Conservation (phyloP, 805 yeast genomes). For the Starmerella scarabaei region DNA sequence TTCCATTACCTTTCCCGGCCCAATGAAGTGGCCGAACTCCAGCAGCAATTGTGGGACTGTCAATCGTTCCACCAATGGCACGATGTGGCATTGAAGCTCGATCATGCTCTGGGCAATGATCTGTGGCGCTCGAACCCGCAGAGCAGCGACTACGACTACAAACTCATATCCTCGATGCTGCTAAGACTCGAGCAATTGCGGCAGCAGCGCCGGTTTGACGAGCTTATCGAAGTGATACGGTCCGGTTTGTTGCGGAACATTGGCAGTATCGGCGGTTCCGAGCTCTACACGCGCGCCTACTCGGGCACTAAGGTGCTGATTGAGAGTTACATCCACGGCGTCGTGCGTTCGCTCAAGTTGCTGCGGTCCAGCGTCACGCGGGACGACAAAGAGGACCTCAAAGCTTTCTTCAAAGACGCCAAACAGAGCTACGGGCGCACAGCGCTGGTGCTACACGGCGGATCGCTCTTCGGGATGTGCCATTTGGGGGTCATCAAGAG, state of each 20-base stretch:
- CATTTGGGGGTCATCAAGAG: slow-evolving; percentile 89
- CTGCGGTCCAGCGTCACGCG: slow-evolving; percentile 35
- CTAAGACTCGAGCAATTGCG: slow-evolving; percentile 39
- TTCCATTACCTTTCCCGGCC: slow-evolving; percentile 13
- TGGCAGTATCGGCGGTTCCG: slow-evolving; percentile 75
- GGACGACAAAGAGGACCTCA: neutral
- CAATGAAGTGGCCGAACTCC: slow-evolving; percentile 21
- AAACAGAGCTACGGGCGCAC: slow-evolving; percentile 82
- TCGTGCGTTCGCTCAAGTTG: slow-evolving; percentile 51
- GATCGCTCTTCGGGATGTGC: slow-evolving; percentile 84
- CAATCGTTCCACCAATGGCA: slow-evolving; percentile 61
- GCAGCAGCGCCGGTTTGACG: slow-evolving; percentile 45
- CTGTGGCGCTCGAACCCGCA: slow-evolving; percentile 65
- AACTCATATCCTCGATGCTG: slow-evolving; percentile 62
- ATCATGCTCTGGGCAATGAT: slow-evolving; percentile 30
- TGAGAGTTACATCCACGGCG: slow-evolving; percentile 74
- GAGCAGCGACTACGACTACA: slow-evolving; percentile 70
- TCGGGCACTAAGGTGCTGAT: slow-evolving; percentile 81
- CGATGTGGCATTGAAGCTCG: slow-evolving; percentile 33
- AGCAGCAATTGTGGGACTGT: slow-evolving; percentile 29
- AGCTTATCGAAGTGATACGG: slow-evolving; percentile 49
- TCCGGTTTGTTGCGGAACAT: slow-evolving; percentile 80
- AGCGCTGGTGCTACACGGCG: slow-evolving; percentile 85
- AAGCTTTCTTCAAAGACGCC: slow-evolving; percentile 61
- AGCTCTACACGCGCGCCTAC: slow-evolving; percentile 66